These are phyloP conservation scores for Coemansia javaensis DNA, from an alignment of 192 early-diverging fungal genomes.

Conservation along the genomic window DNA sequence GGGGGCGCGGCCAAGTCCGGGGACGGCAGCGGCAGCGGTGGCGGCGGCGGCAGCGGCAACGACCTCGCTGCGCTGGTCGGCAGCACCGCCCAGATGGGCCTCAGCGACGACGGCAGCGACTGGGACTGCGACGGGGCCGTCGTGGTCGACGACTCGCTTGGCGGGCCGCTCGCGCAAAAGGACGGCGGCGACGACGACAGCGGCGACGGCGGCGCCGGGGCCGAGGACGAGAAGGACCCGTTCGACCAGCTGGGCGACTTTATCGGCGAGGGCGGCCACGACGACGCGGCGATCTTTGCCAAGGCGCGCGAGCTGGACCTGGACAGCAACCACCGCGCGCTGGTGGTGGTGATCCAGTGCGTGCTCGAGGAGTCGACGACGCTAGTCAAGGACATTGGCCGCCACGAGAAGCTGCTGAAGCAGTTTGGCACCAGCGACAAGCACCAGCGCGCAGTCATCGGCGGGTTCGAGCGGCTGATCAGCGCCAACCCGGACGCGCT, in stretches of 20 bases:
- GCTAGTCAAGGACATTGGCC: constrained; percentile 64
- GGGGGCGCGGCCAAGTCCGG: constrained; percentile 47
- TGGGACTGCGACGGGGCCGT: constrained; percentile 54
- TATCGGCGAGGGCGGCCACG: constrained; percentile 58
- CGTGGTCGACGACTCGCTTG: neutral
- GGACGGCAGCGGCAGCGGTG: constrained; percentile 27
- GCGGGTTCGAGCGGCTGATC: constrained; percentile 86
- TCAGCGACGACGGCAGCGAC: constrained; percentile 58
- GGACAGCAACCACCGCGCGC: constrained; percentile 69
- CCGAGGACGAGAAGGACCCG: constrained; percentile 53
- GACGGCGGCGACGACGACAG: constrained; percentile 52
- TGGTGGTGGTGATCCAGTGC: constrained; percentile 75
- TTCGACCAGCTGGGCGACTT: constrained; percentile 76
- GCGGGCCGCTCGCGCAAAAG: constrained; percentile 31
- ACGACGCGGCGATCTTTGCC: constrained; percentile 67
- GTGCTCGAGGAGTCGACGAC: constrained; percentile 62
- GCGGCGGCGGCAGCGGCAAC: constrained; percentile 55
- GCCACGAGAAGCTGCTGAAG: constrained; percentile 63
- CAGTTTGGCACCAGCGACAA: constrained; percentile 77
- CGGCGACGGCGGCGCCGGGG: constrained; percentile 54
- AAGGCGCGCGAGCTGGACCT: constrained; percentile 77
- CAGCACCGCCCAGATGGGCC: constrained; percentile 61
- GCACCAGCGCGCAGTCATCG: constrained; percentile 80
- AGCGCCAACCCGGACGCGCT: constrained; percentile 54
- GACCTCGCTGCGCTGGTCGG: constrained; percentile 64